Conservation (phyloP, 768 basidiomycete species). For the Macrolepiota albuminosa region DNA sequence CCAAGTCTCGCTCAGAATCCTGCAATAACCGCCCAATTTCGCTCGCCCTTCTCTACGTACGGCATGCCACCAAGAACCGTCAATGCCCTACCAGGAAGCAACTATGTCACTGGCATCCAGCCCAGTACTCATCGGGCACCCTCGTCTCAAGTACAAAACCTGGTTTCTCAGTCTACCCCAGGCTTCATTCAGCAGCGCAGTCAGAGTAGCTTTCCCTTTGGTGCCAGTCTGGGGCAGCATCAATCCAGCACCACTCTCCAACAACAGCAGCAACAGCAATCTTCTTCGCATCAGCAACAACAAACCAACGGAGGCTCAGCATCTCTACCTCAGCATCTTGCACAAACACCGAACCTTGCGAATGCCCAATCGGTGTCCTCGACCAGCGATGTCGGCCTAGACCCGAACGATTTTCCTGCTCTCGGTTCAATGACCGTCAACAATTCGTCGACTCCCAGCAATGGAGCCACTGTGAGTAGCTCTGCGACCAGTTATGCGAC, state of each 20-base stretch:
- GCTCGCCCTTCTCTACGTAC: slow-evolving; percentile 50
- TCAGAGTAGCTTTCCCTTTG: slow-evolving; percentile 63
- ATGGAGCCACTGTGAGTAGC: slow-evolving; percentile 26
- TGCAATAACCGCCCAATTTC: slow-evolving; percentile 58
- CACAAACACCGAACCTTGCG: slow-evolving; percentile 45
- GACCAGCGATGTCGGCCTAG: slow-evolving; percentile 71
- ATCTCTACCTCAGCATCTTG: slow-evolving; percentile 51
- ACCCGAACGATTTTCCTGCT: slow-evolving; percentile 87
- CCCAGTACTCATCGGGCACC: slow-evolving; percentile 58
- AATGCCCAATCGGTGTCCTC: slow-evolving; percentile 60
- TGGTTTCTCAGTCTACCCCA: slow-evolving; percentile 55
- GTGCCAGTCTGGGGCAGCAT: slow-evolving; percentile 50
- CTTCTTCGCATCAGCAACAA: slow-evolving; percentile 48
- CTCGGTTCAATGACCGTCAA: slow-evolving; percentile 60
- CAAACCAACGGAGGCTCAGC: slow-evolving; percentile 49
- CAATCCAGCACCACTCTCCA: slow-evolving; percentile 38
- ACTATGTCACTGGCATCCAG: slow-evolving; percentile 55
- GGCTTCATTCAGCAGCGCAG: slow-evolving; percentile 61
- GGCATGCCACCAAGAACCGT: slow-evolving; percentile 59
- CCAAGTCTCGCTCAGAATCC: slow-evolving; percentile 69
- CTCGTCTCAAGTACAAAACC: slow-evolving; percentile 45
- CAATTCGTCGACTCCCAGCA: slow-evolving; percentile 33
- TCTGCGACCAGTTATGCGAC: slow-evolving; percentile 73
- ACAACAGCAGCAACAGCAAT: slow-evolving; percentile 33
- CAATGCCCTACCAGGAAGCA: slow-evolving; percentile 40